Base-by-base conservation (phyloP, 2,329 filamentous ascomycete genomes). In the Xylaria sp. region DNA sequence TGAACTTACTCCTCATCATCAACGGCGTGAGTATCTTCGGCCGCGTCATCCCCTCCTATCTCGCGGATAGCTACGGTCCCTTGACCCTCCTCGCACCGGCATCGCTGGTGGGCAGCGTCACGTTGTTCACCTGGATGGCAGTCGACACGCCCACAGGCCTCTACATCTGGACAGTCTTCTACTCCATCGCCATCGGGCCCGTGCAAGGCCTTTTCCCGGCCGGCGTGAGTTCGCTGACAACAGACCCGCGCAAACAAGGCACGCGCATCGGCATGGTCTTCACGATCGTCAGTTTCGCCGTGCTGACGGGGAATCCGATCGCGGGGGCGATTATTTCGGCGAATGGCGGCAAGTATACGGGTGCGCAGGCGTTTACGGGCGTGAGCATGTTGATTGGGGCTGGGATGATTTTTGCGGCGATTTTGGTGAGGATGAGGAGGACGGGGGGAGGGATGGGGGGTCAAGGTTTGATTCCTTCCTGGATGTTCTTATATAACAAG, bases 131-230 rank as follows among this genome's bases (percentile, higher is more conserved):
- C 64, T 90, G 87, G 87, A 80, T 83, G 16, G 80, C 77, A 1
- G 82, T 91, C 5, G 62, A 70, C 1, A 73, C 74, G 13, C 70
- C 79, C 0, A 53, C 73, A 0, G 79, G 80, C 0, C 73, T 90
- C 34, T 89, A 88, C 67, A 78, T 76, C 0, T 91, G 88, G 79
- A 75, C 82, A 0, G 74, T 79, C 0, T 77, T 87, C 58, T 89
- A 88, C 67, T 89, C 89, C 1, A 76, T 89, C 52, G 80, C 80
- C 1, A 83, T 80, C 0, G 86, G 85, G 0, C 84, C 79, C 0
- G 82, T 90, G 52, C 87, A 90, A 72, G 80, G 80, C 5, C 69
- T 91, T 9, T 89, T 90, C 66, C 87, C 88, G 0, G 84, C 86
- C 0, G 82, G 80, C 0, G 67, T 88, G 48, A 81, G 79, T 54